Percentiles rank a stretch among this genome's conserved stretches.
phyloP scores from a whole-genome alignment of 192 early-diverging fungal species.

The Backusella liffmaniae region DNA sequence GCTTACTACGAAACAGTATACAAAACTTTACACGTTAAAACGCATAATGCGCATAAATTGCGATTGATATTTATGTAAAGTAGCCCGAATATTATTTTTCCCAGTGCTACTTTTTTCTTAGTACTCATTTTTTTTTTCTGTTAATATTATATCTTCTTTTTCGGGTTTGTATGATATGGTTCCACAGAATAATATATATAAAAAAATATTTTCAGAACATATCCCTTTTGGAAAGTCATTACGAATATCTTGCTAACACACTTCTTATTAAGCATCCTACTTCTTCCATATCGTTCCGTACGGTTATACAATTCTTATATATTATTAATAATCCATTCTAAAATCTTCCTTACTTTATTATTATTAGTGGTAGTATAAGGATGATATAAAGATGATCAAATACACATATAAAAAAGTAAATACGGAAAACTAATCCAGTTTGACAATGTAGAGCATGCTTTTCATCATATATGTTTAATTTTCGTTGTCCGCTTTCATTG shows the following conservation, averaged over 20 bases:
- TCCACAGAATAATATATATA: background rate
- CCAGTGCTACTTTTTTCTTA: background rate
- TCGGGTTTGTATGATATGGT: background rate
- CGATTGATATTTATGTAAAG: background rate
- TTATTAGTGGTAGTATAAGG: background rate
- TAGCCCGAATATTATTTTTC: background rate
- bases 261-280: slow-evolving; percentile 1
- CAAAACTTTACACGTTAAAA: background rate
- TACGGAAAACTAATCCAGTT: background rate
- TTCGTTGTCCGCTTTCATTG: slow-evolving; percentile 6
- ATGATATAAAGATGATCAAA: background rate
- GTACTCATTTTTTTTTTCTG: background rate
- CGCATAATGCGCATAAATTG: background rate
- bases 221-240: background rate
- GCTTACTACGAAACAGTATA: background rate
- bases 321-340: background rate
- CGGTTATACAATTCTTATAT: background rate
- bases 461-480: background rate
- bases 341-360: background rate
- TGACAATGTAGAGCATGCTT: background rate
- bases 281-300: background rate
- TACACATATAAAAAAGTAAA: background rate
- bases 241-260: background rate
- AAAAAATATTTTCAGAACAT: background rate
- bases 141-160: background rate